Evolutionary conservation across 2,329 filamentous ascomycete species (phyloP).

Genomic region (Cordyceps javanica): DNA sequence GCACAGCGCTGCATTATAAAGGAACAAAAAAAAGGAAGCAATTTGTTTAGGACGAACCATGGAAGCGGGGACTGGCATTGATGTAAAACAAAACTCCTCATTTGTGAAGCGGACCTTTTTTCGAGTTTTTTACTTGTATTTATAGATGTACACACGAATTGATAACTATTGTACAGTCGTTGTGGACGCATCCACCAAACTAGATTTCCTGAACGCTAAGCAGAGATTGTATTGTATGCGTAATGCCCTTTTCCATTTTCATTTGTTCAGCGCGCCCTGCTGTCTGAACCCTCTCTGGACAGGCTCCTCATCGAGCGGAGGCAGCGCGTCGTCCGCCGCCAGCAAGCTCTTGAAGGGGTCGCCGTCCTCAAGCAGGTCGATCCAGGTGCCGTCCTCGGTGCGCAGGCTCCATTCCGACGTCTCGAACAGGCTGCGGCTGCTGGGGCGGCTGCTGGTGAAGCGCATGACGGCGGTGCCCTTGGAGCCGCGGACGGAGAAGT

Average conservation of each 20-base stretch:
- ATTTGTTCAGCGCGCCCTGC: constrained; percentile 32
- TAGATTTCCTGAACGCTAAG: neutral
- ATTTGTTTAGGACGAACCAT: neutral
- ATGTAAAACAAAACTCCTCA: constrained; percentile 8
- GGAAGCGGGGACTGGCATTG: neutral
- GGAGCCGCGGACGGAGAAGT: constrained; percentile 79
- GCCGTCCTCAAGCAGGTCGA: constrained; percentile 68
- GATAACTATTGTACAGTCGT: constrained; percentile 17
- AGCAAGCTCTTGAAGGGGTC: constrained; percentile 60
- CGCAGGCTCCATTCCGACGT: constrained; percentile 87
- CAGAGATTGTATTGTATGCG: constrained; percentile 9
- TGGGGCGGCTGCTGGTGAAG: constrained; percentile 69
- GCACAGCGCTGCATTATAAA: constrained; percentile 28
- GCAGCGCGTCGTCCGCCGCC: constrained; percentile 32
- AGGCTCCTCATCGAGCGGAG: constrained; percentile 27
- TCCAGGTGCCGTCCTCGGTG: constrained; percentile 49
- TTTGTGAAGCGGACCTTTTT: constrained; percentile 18
- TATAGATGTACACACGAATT: constrained; percentile 28
- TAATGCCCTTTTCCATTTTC: constrained; percentile 18
- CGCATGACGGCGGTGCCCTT: constrained; percentile 65
- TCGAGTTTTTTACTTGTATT: constrained; percentile 25
- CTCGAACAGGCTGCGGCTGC: constrained; percentile 61
- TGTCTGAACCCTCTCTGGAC: constrained; percentile 47
- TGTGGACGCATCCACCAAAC: neutral
- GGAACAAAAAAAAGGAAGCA: constrained; percentile 13